Base-by-base conservation (phyloP, 1,284 basidiomycete species). In the Chalciporus sp. region DNA sequence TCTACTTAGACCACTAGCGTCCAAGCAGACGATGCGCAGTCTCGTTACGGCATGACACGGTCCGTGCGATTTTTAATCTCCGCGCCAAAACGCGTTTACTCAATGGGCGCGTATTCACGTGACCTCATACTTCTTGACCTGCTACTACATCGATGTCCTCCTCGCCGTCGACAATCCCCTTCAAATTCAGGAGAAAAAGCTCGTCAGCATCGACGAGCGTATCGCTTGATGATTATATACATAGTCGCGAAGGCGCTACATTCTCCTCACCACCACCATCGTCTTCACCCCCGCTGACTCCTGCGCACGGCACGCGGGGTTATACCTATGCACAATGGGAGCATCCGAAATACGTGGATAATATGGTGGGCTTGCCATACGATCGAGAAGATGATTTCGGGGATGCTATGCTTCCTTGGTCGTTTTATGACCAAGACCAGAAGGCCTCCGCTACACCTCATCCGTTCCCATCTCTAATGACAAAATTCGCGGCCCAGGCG, bases 1-100 rank as follows among this genome's bases (percentile, higher is more conserved):
- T 23, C 23, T 23, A n/a, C n/a, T n/a, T n/a, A 23, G 23, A 2
- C 23, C 23, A 23, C 23, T 23, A 23, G 23, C 23, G 6, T 23
- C 23, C 23, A 23, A 23, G 23, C 23, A 2, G 23, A 23, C 23
- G 23, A 23, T 23, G 6, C 23, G 23, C 23, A 29, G 28, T 29
- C 11, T 9, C 44, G 16, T 49, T 61, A 63, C 61, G 61, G 53
- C 65, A 65, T 35, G 33, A 35, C 65, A 48, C 58, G 65, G 23
- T 45, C 54, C 50, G 9, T 17, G 14, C 19, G 20, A 42, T 42
- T 68, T 23, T 69, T 17, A 56, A 53, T 69, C 70, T 72, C 67
- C 67, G 67, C 66, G 20, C 50, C 49, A 71, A 72, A 71, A 64
- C 69, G 69, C 69, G 70, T 72, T 72, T 55, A 72, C 56, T 56